These are phyloP conservation scores for Pestalotiopsis sp. DNA, from an alignment of 2,329 filamentous ascomycete species.

Conservation along the genomic window DNA sequence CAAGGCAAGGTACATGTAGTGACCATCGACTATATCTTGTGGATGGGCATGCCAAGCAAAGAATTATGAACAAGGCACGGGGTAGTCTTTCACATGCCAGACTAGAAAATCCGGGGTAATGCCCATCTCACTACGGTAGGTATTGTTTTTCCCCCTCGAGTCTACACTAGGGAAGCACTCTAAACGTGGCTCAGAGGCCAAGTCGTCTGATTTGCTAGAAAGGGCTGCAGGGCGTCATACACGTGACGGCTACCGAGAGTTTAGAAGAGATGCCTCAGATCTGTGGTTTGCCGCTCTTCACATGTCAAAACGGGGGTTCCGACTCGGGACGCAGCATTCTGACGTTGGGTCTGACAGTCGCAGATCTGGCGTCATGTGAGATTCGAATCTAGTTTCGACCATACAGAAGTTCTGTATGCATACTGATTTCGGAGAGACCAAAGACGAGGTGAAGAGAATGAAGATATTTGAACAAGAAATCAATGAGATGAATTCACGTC, in stretches of 20 bases:
- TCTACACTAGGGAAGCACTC: neutral
- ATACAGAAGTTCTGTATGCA: no score
- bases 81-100: neutral
- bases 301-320: slow-evolving; percentile 4
- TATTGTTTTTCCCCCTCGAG: neutral
- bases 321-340: neutral
- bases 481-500: neutral
- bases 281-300: slow-evolving; percentile 10
- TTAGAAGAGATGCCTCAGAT: neutral
- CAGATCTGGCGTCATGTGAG: neutral
- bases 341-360: neutral
- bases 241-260: neutral
- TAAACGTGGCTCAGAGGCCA: neutral
- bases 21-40: neutral
- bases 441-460: neutral
- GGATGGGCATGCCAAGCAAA: neutral
- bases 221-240: neutral
- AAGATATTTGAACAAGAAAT: neutral
- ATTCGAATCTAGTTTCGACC: neutral
- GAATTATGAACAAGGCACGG: neutral
- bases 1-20: neutral
- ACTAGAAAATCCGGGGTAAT: neutral
- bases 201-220: neutral
- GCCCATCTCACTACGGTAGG: neutral
- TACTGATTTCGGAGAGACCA: no score